A percentile compares a stretch with the other conserved stretches of the same genome.
These are phyloP conservation scores for Exophiala dermatitidis DNA, from an alignment of 2,329 filamentous ascomycete species.

Conservation along the genomic window DNA sequence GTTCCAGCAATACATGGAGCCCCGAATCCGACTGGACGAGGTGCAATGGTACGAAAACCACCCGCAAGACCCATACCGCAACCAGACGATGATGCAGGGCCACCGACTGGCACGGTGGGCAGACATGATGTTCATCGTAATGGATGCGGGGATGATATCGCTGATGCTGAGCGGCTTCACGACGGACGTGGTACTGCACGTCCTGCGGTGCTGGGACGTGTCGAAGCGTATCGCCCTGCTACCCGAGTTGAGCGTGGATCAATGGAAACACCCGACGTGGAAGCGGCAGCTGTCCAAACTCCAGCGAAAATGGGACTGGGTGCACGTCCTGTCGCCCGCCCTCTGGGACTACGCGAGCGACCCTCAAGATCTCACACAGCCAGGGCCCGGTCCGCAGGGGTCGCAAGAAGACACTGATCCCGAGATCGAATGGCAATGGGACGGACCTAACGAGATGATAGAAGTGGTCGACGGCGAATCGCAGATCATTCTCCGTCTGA, in stretches of 20 bases:
- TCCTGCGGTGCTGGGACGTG: slow-evolving; percentile 78
- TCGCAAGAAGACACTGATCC: slow-evolving; percentile 6
- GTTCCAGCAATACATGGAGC: slow-evolving; percentile 21
- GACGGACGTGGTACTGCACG: slow-evolving; percentile 70
- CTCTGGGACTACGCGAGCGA: slow-evolving; percentile 67
- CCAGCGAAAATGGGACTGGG: slow-evolving; percentile 76
- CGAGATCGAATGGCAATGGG: slow-evolving; percentile 31
- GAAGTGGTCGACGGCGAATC: slow-evolving; percentile 25
- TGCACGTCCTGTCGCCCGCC: slow-evolving; percentile 71
- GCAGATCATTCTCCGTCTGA: slow-evolving; percentile 21
- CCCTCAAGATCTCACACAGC: slow-evolving; percentile 42
- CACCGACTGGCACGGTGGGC: slow-evolving; percentile 74
- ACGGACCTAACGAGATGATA: slow-evolving; percentile 24
- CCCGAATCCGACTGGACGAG: slow-evolving; percentile 15
- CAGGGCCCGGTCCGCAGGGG: slow-evolving; percentile 30
- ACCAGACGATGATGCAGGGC: slow-evolving; percentile 23
- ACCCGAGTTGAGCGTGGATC: slow-evolving; percentile 78
- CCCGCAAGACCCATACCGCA: slow-evolving; percentile 24
- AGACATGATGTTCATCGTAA: slow-evolving; percentile 74
- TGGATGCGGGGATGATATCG: slow-evolving; percentile 75
- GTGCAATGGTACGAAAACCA: slow-evolving; percentile 25
- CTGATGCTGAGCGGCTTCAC: slow-evolving; percentile 82
- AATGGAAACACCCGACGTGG: slow-evolving; percentile 87
- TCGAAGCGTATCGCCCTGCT: slow-evolving; percentile 78
- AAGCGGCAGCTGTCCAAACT: slow-evolving; percentile 82